Evolutionary conservation across 73 alveolate genomes (phyloP).

Genomic region (Blepharisma stoltei): DNA sequence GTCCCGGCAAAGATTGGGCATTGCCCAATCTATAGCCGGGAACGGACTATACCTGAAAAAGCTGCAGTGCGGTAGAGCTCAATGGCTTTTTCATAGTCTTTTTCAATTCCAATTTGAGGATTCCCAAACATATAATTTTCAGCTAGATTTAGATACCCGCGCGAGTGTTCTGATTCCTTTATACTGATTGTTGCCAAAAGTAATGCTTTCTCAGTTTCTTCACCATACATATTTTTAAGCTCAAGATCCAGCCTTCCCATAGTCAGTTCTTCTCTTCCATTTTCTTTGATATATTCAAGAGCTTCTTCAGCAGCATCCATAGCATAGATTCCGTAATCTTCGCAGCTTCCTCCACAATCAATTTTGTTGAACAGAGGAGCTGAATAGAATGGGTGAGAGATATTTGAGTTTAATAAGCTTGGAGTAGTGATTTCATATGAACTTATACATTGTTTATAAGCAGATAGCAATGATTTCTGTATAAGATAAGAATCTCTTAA

Average conservation of each 20-base stretch:
- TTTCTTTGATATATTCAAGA: background rate
- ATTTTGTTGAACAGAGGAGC: too few species aligned
- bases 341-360: background rate
- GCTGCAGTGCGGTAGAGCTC: constrained; percentile 1
- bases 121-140: constrained; percentile 5
- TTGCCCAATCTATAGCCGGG: too few species aligned
- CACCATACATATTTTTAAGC: background rate
- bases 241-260: background rate
- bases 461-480: background rate
- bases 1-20: too few species aligned
- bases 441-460: background rate
- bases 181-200: background rate
- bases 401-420: background rate
- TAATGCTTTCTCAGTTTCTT: background rate
- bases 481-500: background rate
- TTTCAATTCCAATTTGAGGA: background rate
- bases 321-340: background rate
- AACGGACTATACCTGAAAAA: too few species aligned
- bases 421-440: background rate
- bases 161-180: background rate
- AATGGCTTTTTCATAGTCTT: background rate
- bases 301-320: constrained; percentile 5
- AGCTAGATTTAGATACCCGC: background rate
- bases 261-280: background rate
- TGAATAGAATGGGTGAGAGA: background rate